A percentile compares a stretch with the other conserved stretches of the same genome.
phyloP scores from a whole-genome alignment of 2,329 filamentous ascomycete genomes.

The Fusarium euwallaceae region DNA sequence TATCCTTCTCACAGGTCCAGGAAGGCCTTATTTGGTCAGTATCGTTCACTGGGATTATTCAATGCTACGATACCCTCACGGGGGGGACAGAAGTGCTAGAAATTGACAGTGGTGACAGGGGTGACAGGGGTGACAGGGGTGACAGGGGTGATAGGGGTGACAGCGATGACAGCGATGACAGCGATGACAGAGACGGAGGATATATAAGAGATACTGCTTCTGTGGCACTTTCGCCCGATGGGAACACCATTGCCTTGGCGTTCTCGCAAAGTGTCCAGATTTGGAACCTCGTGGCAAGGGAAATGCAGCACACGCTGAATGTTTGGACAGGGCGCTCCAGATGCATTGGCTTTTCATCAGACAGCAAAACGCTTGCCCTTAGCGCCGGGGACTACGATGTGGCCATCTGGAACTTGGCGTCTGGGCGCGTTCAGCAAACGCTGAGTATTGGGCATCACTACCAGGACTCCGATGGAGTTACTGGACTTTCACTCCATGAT shows the following conservation, averaged over 20 bases:
- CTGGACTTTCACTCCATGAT: not conserved
- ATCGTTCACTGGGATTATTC: not conserved
- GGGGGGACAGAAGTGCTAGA: not conserved
- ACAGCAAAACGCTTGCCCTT: not conserved
- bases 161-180: too few species aligned
- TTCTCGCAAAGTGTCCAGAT: not conserved
- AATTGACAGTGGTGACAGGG: too few species aligned
- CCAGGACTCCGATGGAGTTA: too few species aligned
- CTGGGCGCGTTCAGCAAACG: not conserved
- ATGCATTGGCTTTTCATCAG: not conserved
- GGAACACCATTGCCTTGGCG: not conserved
- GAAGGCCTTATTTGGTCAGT: not conserved
- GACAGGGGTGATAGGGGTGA: too few species aligned
- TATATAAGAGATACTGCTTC: too few species aligned
- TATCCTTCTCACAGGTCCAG: not conserved
- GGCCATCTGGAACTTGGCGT: not conserved
- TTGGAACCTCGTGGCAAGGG: not conserved
- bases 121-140: too few species aligned
- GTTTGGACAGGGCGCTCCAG: rapidly evolving
- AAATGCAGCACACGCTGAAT: not conserved
- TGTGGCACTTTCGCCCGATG: not conserved
- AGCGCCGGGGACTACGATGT: not conserved
- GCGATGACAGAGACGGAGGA: too few species aligned
- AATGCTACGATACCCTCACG: not conserved
- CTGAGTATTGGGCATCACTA: not conserved